Evolutionary conservation across 257 asterid species (phyloP), one percentile per base, ranked within the genome.

Genomic region (Voacanga thouarsii): DNA sequence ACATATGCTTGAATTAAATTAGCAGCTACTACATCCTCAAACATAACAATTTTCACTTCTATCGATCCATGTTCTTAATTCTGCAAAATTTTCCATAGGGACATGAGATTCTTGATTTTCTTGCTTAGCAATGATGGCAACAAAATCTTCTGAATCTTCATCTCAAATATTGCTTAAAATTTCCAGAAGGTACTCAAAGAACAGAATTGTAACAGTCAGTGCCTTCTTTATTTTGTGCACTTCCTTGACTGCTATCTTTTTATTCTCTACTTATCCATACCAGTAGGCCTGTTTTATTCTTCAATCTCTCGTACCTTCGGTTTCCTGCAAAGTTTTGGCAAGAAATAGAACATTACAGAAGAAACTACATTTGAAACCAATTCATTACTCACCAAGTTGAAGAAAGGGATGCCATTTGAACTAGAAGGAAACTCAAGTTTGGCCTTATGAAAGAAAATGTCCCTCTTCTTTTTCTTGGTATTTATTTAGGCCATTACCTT

Each of bases 301-400:
- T 92, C 97, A 84, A 94, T 94, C 90, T 94, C 93, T 6, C 85
- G 80, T 81, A 94, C 97, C 87, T 94, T 94, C 44, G 96, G 97
- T 78, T 92, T 94, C 86, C 99, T 94, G 89, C 76, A 83, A 33
- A 64, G 64, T 19, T 44, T 64, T 71, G 72, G 65, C 75, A 73
- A 43, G 75, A 47, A 61, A 39, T 18, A 55, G 68, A 49, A 51
- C 14, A 10, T 72, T 21, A 53, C 16, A 28, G 19, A 55, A 71
- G 57, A 47, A 7, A 47, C 18, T 14, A 73, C 12, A 67, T 41
- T 44, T 66, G 7, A 2, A 37, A 37, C 3, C 39, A 41, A 19
- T 68, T 14, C 1, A 33, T 65, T 65, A 7, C 47, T 30, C 45
- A 33, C 37, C 37, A 33, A 30, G 26, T 5, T 30, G 15, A 30